Conservation (phyloP, 1,284 basidiomycete genomes). For the Ceratobasidium sp. region DNA sequence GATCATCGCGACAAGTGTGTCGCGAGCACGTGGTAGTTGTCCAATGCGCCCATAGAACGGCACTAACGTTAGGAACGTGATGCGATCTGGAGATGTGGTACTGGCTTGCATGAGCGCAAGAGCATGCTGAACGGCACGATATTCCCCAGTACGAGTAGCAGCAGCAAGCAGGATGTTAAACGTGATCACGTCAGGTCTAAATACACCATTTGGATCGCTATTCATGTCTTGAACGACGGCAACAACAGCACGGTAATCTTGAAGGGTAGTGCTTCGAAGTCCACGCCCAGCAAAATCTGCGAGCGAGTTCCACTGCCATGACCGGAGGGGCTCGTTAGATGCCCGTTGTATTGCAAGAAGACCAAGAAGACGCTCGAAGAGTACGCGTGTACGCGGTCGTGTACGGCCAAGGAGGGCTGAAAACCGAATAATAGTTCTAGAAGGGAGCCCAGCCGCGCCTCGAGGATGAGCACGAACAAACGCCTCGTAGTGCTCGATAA, state of each 20-base stretch:
- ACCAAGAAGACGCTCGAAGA: slow-evolving; percentile 70
- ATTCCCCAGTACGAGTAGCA: slow-evolving; percentile 64
- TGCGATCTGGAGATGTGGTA: slow-evolving; percentile 64
- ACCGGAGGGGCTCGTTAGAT: slow-evolving; percentile 62
- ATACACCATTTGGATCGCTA: slow-evolving; percentile 22
- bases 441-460: slow-evolving; percentile 55
- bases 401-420: slow-evolving; percentile 63
- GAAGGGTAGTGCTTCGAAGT: slow-evolving; percentile 64
- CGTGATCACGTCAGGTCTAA: slow-evolving; percentile 64
- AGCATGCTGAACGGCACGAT: slow-evolving; percentile 63
- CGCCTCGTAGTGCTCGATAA: slow-evolving; percentile 44
- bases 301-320: slow-evolving; percentile 78
- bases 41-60: slow-evolving; percentile 63
- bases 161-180: slow-evolving; percentile 72
- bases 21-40: slow-evolving; percentile 64
- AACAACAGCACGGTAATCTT: slow-evolving; percentile 70
- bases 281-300: slow-evolving; percentile 74
- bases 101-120: slow-evolving; percentile 60
- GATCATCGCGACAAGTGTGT: slow-evolving; percentile 63
- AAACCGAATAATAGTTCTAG: slow-evolving; percentile 67
- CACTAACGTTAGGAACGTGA: slow-evolving; percentile 69
- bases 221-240: slow-evolving; percentile 68
- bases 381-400: slow-evolving; percentile 65
- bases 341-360: slow-evolving; percentile 66
- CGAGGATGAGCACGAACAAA: slow-evolving; percentile 55